These are phyloP conservation scores for Arachis monticola DNA, from an alignment of 331 rosid genomes.

Conservation along the genomic window DNA sequence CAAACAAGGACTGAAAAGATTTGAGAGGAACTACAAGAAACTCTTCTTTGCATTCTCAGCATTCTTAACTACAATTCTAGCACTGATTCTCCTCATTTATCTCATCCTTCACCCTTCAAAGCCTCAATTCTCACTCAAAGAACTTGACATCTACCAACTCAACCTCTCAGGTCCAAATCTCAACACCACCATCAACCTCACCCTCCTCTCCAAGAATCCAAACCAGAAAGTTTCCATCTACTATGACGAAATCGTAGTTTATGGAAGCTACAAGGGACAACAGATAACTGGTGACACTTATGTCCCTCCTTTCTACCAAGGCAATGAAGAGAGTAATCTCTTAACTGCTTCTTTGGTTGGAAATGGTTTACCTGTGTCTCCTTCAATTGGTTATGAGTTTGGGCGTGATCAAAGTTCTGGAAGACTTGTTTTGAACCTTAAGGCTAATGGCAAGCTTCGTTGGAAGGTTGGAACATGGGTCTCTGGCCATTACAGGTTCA, in stretches of 20 bases:
- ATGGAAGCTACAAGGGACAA: slow-evolving; percentile 75
- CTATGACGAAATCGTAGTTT: slow-evolving; percentile 73
- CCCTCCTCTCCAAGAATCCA: slow-evolving; percentile 75
- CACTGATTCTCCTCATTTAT: slow-evolving; percentile 59
- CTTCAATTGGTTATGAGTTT: slow-evolving; percentile 79
- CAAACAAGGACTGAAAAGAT: slow-evolving; percentile 45
- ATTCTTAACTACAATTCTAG: slow-evolving; percentile 56
- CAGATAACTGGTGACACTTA: slow-evolving; percentile 68
- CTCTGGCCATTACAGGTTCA: slow-evolving; percentile 75
- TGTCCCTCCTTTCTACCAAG: slow-evolving; percentile 88
- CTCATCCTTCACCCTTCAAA: slow-evolving; percentile 73
- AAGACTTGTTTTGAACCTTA: slow-evolving; percentile 59
- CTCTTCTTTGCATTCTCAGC: slow-evolving; percentile 55
- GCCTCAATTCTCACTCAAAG: slow-evolving; percentile 76
- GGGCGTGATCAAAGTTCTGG: slow-evolving; percentile 74
- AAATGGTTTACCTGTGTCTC: slow-evolving; percentile 65
- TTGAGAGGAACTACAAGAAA: slow-evolving; percentile 66
- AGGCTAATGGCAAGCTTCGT: slow-evolving; percentile 70
- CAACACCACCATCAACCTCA: slow-evolving; percentile 85
- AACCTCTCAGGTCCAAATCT: slow-evolving; percentile 65
- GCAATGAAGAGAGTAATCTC: slow-evolving; percentile 61
- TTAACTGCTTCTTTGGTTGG: slow-evolving; percentile 72
- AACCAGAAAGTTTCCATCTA: slow-evolving; percentile 79
- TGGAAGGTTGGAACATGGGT: slow-evolving; percentile 98
- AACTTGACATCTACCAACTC: slow-evolving; percentile 75